Base-by-base conservation (phyloP, 177 flowering plant genomes). In the Vitis hybrid region DNA sequence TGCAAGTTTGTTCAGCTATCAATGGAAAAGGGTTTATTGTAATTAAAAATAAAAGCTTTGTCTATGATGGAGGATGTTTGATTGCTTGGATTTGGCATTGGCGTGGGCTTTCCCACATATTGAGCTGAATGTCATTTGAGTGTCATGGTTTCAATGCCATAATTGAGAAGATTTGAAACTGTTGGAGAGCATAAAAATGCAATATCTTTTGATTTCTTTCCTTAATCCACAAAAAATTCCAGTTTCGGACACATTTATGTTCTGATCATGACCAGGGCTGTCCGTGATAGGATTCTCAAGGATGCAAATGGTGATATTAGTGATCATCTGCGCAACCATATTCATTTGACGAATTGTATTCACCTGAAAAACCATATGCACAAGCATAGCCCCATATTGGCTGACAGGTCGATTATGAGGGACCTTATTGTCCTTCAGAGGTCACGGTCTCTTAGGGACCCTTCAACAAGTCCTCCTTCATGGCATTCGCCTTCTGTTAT, bases 321-420 rank as follows among this genome's bases (percentile, higher is more conserved):
- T 68, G 91, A 93, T 79, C 99, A 96, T 80, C 87, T 96, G 18
- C 92, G 93, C 48, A 92, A 89, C 71, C 98, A 96, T 71, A 89
- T 93, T 19, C 97, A 93, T 80, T 83, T 93, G 79, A 92, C 98
- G 1, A 96, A 93, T 68, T 93, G 98, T 71, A 93, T 90, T 74
- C 98, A 96, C 79, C 80, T 96, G 88, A 96, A 93, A 80, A 92
- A 93, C 82, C 98, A 91, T 71, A 89, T 96, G 97, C 98, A 90
- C 67, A 85, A 83, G 80, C 88, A 88, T 5, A 92, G 95, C 70
- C 97, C 99, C 3, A 74, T 85, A 1, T 71, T 85, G 74, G 78
- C 92, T 5, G 97, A 93, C 67, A 82, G 90, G 76, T 84, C 94
- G 9, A 86, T 93, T 20, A 83, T 87, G 85, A 86, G 91, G 85